A percentile compares a stretch with the other conserved stretches of the same genome.
These are phyloP conservation scores for Eutrema salsugineum DNA, from an alignment of 441 rosid species.

Conservation along the genomic window DNA sequence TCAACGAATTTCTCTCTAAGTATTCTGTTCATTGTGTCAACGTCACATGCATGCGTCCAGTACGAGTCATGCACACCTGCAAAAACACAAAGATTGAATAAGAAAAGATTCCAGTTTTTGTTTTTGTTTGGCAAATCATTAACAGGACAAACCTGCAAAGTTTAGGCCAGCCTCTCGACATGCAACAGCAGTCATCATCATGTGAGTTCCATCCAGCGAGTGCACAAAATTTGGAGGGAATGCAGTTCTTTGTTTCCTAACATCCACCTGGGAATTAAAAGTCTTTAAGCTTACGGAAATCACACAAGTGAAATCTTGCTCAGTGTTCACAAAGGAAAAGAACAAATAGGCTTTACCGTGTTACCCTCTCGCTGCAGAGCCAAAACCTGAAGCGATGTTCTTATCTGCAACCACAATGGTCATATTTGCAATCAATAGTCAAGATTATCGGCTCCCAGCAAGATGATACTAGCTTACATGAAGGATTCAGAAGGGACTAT, in stretches of 20 bases:
- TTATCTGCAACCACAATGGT: constrained; percentile 51
- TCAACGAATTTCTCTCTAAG: constrained; percentile 92
- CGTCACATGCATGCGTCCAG: constrained; percentile 97
- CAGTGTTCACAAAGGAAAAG: background rate
- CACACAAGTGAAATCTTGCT: background rate
- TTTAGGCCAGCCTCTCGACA: constrained; percentile 80
- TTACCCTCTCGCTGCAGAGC: constrained; percentile 82
- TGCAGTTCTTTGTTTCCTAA: constrained; percentile 89
- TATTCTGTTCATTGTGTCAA: constrained; percentile 84
- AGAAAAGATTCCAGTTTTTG: background rate
- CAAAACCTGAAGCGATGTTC: constrained; percentile 91
- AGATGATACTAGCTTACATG: background rate
- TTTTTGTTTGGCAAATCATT: background rate
- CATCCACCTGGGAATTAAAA: constrained; percentile 52
- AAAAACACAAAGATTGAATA: constrained; percentile 1
- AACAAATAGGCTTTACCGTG: constrained; percentile 49
- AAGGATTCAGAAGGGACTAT: constrained; percentile 1
- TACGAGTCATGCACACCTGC: constrained; percentile 98
- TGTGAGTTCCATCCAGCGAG: constrained; percentile 95
- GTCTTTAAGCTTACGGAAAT: background rate
- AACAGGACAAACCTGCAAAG: constrained; percentile 72
- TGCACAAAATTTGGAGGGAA: constrained; percentile 97
- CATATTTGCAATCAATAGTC: background rate
- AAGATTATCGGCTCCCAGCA: background rate
- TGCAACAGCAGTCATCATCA: constrained; percentile 99